phyloP scores from a whole-genome alignment of 306 rosid species.

The Corylus americana region DNA sequence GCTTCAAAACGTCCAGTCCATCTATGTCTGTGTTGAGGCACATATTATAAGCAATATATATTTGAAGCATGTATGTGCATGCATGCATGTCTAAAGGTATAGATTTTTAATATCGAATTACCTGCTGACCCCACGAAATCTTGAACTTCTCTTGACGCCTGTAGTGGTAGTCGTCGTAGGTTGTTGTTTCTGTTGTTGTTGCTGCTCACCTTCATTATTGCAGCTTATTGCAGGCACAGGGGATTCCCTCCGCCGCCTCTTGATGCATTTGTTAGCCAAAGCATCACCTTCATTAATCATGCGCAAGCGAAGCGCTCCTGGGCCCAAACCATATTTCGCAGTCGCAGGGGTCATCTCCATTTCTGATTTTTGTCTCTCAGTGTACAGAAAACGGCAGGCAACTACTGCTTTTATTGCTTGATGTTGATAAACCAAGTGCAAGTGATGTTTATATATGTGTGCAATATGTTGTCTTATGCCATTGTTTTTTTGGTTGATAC shows the following conservation, averaged over 20 bases:
- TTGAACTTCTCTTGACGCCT: constrained; percentile 45
- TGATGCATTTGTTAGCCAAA: constrained; percentile 35
- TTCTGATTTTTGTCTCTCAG: constrained; percentile 7
- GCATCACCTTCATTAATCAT: constrained; percentile 45
- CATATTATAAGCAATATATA: too few species aligned
- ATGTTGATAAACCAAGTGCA: constrained; percentile 18
- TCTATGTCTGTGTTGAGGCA: constrained; percentile 33
- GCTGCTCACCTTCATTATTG: constrained; percentile 26
- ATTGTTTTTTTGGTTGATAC: constrained; percentile 26
- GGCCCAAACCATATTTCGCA: constrained; percentile 47
- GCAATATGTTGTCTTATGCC: constrained; percentile 31
- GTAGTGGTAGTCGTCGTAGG: constrained; percentile 9
- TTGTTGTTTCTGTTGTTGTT: constrained; percentile 30
- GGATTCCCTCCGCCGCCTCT: constrained; percentile 54
- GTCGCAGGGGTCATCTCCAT: constrained; percentile 39
- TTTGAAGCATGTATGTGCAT: too few species aligned
- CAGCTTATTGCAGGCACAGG: constrained; percentile 20
- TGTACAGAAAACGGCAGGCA: constrained; percentile 7
- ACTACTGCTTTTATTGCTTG: constrained; percentile 11
- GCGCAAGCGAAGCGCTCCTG: constrained; percentile 35
- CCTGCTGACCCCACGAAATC: constrained; percentile 54
- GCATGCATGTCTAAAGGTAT: background rate
- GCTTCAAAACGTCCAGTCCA: constrained; percentile 53
- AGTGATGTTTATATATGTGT: constrained; percentile 19
- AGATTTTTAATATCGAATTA: background rate